Conservation (phyloP, 148 eudicot species). For the Dianthus caryophyllus region DNA sequence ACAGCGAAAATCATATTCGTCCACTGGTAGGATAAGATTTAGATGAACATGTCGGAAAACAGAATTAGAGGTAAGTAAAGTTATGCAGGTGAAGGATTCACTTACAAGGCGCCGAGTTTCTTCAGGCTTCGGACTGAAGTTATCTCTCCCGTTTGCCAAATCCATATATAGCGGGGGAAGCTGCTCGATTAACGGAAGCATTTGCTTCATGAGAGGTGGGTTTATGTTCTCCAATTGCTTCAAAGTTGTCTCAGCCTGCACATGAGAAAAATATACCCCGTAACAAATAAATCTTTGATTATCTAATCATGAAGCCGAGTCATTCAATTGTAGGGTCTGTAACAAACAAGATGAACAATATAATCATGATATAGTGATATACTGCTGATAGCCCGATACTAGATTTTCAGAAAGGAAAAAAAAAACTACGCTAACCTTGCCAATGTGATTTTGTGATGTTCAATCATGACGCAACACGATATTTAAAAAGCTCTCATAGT, state of each 20-base stretch:
- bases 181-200: conserved; percentile 91
- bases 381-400: background rate
- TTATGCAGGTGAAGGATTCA: conserved; percentile 11
- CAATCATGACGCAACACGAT: background rate
- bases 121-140: conserved; percentile 86
- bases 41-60: background rate
- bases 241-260: conserved; percentile 88
- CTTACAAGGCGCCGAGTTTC: conserved; percentile 85
- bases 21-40: background rate
- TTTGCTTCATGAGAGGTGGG: conserved; percentile 90
- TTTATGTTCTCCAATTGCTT: conserved; percentile 86
- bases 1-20: background rate
- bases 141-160: conserved; percentile 84
- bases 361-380: background rate
- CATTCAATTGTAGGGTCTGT: conserved; percentile 4
- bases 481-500: background rate
- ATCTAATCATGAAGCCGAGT: background rate
- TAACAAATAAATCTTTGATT: background rate
- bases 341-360: background rate
- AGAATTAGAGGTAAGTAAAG: background rate
- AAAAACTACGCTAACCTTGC: background rate
- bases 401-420: no score
- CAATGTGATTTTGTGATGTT: background rate
- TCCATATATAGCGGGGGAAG: conserved; percentile 94
- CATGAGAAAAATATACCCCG: background rate